These are phyloP conservation scores for Gonium pectorale DNA, from an alignment of 139 green algal species.

Conservation along the genomic window DNA sequence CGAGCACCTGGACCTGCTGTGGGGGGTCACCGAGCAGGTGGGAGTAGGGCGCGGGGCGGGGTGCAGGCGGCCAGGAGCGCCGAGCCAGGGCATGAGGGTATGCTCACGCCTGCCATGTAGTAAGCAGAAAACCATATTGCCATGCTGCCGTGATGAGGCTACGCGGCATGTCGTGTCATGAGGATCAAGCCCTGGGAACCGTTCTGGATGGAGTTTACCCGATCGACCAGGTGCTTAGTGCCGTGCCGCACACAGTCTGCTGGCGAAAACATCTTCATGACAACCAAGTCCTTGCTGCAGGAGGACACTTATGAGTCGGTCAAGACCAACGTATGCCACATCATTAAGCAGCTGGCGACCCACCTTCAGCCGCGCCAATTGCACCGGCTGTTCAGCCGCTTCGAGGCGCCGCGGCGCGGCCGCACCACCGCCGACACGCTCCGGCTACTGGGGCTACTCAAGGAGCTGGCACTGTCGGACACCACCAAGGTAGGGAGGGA, in stretches of 20 bases:
- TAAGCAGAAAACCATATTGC: too few species aligned
- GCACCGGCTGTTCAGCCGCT: slow-evolving; percentile 53
- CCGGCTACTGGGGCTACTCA: slow-evolving; percentile 64
- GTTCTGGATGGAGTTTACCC: too few species aligned
- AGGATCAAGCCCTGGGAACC: too few species aligned
- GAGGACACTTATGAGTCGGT: slow-evolving; percentile 89
- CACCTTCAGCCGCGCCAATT: slow-evolving; percentile 65
- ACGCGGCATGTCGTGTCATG: too few species aligned
- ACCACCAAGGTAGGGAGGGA: slow-evolving; percentile 34
- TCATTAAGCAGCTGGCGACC: slow-evolving; percentile 76
- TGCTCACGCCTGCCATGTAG: too few species aligned
- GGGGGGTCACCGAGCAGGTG: slow-evolving; percentile 83
- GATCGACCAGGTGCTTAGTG: too few species aligned
- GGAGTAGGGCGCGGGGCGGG: too few species aligned
- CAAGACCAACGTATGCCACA: slow-evolving; percentile 83
- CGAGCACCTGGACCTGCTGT: slow-evolving; percentile 86
- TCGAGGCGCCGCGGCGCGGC: background rate
- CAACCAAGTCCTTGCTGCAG: slow-evolving; percentile 62
- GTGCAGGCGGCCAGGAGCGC: too few species aligned
- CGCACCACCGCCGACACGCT: slow-evolving; percentile 47
- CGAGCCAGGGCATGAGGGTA: too few species aligned
- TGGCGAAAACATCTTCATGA: too few species aligned
- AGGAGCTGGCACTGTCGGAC: slow-evolving; percentile 57
- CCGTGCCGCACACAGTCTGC: too few species aligned
- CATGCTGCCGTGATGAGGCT: too few species aligned